Percentiles rank a stretch among this genome's conserved stretches.
phyloP scores from a whole-genome alignment of 2,329 filamentous ascomycete genomes.

The Penicillium janthinellum region DNA sequence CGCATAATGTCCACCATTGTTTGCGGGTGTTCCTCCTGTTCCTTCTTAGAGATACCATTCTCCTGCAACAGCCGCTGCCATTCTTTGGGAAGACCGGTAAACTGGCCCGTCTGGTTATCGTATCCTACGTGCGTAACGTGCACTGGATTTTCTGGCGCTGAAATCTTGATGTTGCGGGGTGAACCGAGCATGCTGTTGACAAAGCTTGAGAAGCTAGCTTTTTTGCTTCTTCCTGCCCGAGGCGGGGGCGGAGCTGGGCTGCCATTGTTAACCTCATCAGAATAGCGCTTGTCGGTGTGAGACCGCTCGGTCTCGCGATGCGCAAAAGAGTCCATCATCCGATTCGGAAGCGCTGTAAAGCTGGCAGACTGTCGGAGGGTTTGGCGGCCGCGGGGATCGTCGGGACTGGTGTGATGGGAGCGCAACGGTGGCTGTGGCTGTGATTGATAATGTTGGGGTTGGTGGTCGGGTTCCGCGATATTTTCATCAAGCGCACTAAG shows the following conservation, averaged over 20 bases:
- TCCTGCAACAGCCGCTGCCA: constrained; percentile 96
- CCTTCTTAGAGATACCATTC: constrained; percentile 93
- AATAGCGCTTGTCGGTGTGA: constrained; percentile 69
- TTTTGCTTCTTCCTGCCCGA: constrained; percentile 68
- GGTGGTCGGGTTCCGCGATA: constrained; percentile 34
- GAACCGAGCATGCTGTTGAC: constrained; percentile 83
- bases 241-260: constrained; percentile 55
- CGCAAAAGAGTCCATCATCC: constrained; percentile 56
- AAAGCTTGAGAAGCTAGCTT: constrained; percentile 84
- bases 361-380: constrained; percentile 67
- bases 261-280: constrained; percentile 68
- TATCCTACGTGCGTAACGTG: constrained; percentile 98
- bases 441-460: constrained; percentile 40
- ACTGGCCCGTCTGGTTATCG: constrained; percentile 93
- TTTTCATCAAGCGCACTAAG: constrained; percentile 47
- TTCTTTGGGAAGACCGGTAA: constrained; percentile 94
- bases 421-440: constrained; percentile 45
- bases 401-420: constrained; percentile 56
- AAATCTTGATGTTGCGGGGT: constrained; percentile 82
- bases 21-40: constrained; percentile 92
- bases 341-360: constrained; percentile 57
- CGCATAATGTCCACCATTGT: constrained; percentile 93
- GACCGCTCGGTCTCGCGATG: constrained; percentile 52
- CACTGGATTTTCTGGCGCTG: constrained; percentile 95
- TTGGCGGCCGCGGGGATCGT: constrained; percentile 59